Evolutionary conservation across 148 eudicot species (phyloP), one percentile per base, ranked within the genome.

Genomic region (Gaultheria prostrata): DNA sequence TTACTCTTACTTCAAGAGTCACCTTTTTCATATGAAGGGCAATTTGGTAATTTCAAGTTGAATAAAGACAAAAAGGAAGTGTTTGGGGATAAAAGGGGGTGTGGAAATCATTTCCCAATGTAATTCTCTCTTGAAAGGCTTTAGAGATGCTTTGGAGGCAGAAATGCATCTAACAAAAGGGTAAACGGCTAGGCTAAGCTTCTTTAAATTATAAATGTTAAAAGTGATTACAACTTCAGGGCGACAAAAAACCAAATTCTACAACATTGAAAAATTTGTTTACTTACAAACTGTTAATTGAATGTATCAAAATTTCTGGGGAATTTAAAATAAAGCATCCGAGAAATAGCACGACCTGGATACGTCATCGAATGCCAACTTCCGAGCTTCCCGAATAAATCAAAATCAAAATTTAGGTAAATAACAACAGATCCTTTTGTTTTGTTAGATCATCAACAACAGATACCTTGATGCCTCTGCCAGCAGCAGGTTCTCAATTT

Each of bases 251-350:
- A 28, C 57, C 30, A 61, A 63, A 49, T 4, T 33, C 43, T 59
- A 43, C 72, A 67, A n/a, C 46, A 35, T 11, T 28, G 43, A 30
- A 65, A 33, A 28, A 1, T 17, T 48, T 83, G 21, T 45, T 14
- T 84, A 79, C 53, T 84, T 70, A 84, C 78, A 70, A 39, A 78
- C 45, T 45, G 80, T 69, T 24, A 53, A 39, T 78, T n/a, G 26
- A 54, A 71, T 32, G 35, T 28, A 28, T 35, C 54, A 77, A 84
- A 84, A 79, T 69, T 43, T 79, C 43, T 35, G 10, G 50, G 57
- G 6, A 57, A 20, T 53, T 28, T 43, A 2, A 69, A 67, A 24
- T 73, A 35, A 28, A 50, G 82, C 69, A 78, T 50, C 65, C 69
- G 11, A 30, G 46, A 67, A 57, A 67, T 30, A 71, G 49, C 28